Evolutionary conservation across 75 land plant species (phyloP), one percentile per base, ranked within the genome.

Genomic region (Selaginella moellendorffii): DNA sequence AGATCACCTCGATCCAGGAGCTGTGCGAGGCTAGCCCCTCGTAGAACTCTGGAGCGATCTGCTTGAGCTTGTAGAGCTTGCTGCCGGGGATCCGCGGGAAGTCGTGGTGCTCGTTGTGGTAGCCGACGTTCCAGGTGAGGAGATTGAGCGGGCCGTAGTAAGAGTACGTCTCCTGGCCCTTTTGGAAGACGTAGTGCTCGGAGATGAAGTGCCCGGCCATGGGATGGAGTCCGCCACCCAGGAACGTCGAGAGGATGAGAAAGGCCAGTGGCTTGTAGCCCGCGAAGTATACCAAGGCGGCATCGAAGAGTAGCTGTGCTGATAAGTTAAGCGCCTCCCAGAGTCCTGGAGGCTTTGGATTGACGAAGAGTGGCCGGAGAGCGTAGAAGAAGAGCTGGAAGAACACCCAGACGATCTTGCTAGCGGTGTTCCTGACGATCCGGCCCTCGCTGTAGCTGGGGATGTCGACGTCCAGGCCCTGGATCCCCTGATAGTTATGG

Each of bases 141-240:
- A 88, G 65, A 68, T 92, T 92, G 17, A 92, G 68, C 8, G 97
- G 97, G 24, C 97, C 97, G 65, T 92, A 92, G 68, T 92, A 92
- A 20, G 97, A 92, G 52, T 92, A 92, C 1, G 97, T 92, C 67
- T 92, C 97, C 65, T 92, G 97, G 2, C 83, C 80, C 10, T 92
- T 85, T 8, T 81, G 68, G 71, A 92, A 92, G 1, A 92, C 81
- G 51, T 91, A 92, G 69, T 92, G 97, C 72, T 88, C 96, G 0
- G 97, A 90, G 18, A 92, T 88, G 77, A 92, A 92, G 74, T 92
- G 97, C 25, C 90, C 97, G 12, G 96, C 97, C 77, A 92, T 85
- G 20, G 97, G 97, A 71, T 92, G 97, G 84, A 92, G 73, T n/a
- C 97, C 96, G 24, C 96, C 96, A 12, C 97, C 97, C 21, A 92